Conservation (phyloP, 768 basidiomycete genomes). For the Leccinum broughii region DNA sequence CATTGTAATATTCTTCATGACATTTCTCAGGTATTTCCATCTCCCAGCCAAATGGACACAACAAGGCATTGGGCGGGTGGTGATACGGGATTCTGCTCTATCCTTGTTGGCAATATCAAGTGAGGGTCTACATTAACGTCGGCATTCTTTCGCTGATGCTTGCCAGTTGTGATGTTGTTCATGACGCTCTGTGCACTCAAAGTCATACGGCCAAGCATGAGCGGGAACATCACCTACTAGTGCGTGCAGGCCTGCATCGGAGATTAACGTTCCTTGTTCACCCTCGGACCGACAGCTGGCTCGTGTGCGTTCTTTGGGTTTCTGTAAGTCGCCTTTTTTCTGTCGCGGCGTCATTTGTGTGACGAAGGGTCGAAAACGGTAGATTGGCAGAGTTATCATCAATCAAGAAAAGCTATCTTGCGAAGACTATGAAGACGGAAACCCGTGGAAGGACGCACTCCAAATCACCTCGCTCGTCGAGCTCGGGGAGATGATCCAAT, state of each 20-base stretch:
- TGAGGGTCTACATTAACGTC: constrained; percentile 1
- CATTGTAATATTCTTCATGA: constrained; percentile 17
- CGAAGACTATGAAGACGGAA: not conserved
- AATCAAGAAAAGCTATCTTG: constrained; percentile 11
- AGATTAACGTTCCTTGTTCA: not conserved
- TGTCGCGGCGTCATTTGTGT: not conserved
- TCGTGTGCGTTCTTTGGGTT: constrained; percentile 18
- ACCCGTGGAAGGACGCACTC: constrained; percentile 6
- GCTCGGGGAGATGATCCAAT: not conserved
- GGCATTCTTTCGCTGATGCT: not conserved
- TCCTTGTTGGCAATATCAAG: constrained; percentile 14
- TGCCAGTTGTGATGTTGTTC: constrained; percentile 15
- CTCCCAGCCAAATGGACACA: constrained; percentile 13
- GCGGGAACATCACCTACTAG: constrained; percentile 26
- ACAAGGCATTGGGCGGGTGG: constrained; percentile 1
- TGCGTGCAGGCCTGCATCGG: not conserved
- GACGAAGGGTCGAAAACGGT: not conserved
- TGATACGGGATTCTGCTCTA: constrained; percentile 21
- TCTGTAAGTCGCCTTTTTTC: constrained; percentile 14
- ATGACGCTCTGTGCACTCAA: constrained; percentile 16
- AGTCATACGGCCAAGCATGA: constrained; percentile 14
- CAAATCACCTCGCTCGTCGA: constrained; percentile 24
- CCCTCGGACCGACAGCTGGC: constrained; percentile 15
- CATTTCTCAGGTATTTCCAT: constrained; percentile 18
- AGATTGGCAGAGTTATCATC: constrained; percentile 20